Evolutionary conservation across 2,329 filamentous ascomycete species (phyloP).

Genomic region (Xylariaceae sp.): DNA sequence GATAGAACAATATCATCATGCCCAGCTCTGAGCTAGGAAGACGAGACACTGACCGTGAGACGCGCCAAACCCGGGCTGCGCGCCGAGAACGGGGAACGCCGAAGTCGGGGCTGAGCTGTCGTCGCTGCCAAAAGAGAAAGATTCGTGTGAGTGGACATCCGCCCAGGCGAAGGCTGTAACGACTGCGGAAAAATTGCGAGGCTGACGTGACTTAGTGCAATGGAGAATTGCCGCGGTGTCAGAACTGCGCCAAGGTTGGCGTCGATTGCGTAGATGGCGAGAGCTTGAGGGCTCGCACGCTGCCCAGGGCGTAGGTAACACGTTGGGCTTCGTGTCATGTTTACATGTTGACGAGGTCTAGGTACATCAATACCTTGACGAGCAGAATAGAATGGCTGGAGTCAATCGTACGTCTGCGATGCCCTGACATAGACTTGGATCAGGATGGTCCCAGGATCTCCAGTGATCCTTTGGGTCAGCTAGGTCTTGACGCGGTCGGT

Average conservation of each 20-base stretch:
- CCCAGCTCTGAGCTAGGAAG: too few species aligned
- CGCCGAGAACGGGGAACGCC: slow-evolving; percentile 4
- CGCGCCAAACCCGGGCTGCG: slow-evolving; percentile 1
- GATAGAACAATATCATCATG: too few species aligned
- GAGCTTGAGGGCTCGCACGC: slow-evolving; percentile 11
- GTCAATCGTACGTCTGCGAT: slow-evolving; percentile 35
- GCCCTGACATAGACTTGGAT: slow-evolving; percentile 37
- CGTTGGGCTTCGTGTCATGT: background rate
- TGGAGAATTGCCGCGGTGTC: slow-evolving; percentile 10
- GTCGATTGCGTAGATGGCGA: slow-evolving; percentile 12
- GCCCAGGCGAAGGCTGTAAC: too few species aligned
- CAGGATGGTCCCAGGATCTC: slow-evolving; percentile 6
- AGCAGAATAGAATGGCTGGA: slow-evolving; percentile 42
- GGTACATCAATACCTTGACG: slow-evolving; percentile 7
- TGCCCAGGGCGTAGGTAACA: slow-evolving; percentile 37
- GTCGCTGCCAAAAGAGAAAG: slow-evolving; percentile 43
- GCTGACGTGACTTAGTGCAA: slow-evolving; percentile 8
- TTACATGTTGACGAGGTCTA: background rate
- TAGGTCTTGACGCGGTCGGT: background rate
- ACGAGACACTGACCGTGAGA: too few species aligned
- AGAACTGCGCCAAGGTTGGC: slow-evolving; percentile 8
- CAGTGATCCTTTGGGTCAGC: background rate
- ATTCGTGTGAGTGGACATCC: slow-evolving; percentile 36
- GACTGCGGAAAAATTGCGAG: too few species aligned
- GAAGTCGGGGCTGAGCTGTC: slow-evolving; percentile 8